These are phyloP conservation scores for Dioscorea alata DNA, from an alignment of 106 monocot species.

Conservation along the genomic window DNA sequence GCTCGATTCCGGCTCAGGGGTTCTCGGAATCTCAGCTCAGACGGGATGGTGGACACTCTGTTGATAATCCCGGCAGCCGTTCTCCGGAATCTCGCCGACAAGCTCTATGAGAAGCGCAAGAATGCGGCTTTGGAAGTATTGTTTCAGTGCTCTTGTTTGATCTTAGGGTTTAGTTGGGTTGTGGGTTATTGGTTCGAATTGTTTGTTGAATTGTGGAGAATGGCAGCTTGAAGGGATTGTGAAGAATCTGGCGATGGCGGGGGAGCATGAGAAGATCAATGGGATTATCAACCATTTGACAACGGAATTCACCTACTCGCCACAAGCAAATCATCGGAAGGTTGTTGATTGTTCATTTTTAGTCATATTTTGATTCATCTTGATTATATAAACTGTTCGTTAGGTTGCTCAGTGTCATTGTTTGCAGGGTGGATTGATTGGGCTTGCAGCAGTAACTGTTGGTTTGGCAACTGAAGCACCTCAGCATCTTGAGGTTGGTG, in stretches of 20 bases:
- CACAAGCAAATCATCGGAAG: conserved; percentile 79
- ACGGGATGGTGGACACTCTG: conserved; percentile 51
- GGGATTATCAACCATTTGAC: conserved; percentile 54
- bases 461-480: conserved; percentile 80
- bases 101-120: conserved; percentile 99
- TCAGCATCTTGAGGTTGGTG: conserved; percentile 86
- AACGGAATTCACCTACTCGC: conserved; percentile 53
- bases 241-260: conserved; percentile 53
- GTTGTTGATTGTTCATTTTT: conserved; percentile 21
- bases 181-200: background rate
- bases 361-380: background rate
- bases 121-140: conserved; percentile 89
- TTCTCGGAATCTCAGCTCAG: no score
- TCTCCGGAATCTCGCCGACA: conserved; percentile 78
- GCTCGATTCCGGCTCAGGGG: no score
- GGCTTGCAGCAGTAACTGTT: conserved; percentile 92
- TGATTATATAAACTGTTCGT: background rate
- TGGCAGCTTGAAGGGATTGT: conserved; percentile 63
- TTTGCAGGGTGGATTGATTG: conserved; percentile 83
- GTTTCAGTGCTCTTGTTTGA: background rate
- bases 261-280: conserved; percentile 74
- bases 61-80: conserved; percentile 66
- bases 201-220: background rate
- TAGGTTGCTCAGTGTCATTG: no score
- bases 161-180: background rate